phyloP scores from a whole-genome alignment of 768 basidiomycete species.

The Phylloporus scabripes region DNA sequence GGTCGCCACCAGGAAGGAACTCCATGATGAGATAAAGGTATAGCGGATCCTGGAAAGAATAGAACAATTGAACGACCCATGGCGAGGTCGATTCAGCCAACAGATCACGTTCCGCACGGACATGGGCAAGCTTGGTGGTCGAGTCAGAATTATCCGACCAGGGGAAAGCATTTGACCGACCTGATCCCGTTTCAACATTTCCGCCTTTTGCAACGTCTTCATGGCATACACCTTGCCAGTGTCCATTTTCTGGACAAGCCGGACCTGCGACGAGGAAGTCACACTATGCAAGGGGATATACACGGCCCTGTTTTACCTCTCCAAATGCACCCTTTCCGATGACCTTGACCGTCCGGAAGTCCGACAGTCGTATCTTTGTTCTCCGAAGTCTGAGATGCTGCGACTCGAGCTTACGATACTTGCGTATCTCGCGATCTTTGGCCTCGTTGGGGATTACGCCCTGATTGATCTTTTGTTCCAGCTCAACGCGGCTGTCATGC shows the following conservation, averaged over 20 bases:
- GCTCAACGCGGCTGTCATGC: conserved; percentile 68
- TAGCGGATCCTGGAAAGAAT: conserved; percentile 94
- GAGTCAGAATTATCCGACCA: conserved; percentile 5
- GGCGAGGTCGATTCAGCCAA: conserved; percentile 93
- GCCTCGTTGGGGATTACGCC: conserved; percentile 68
- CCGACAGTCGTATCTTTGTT: conserved; percentile 87
- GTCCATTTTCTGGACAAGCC: conserved; percentile 94
- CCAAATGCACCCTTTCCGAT: conserved; percentile 99
- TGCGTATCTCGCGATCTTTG: conserved; percentile 83
- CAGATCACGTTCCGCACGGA: conserved; percentile 94
- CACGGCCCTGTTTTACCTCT: conserved; percentile 53
- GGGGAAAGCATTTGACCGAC: conserved; percentile 37
- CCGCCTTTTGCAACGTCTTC: conserved; percentile 97
- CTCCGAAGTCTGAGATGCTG: conserved; percentile 88
- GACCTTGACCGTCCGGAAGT: conserved; percentile 96
- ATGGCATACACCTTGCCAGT: conserved; percentile 98
- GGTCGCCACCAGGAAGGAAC: conserved; percentile 86
- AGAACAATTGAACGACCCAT: conserved; percentile 97
- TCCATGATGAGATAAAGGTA: conserved; percentile 99
- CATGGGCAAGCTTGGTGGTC: conserved; percentile 77
- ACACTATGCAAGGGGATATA: neutral
- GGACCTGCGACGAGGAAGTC: conserved; percentile 49
- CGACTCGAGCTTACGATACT: conserved; percentile 81
- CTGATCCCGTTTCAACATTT: conserved; percentile 99
- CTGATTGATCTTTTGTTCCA: conserved; percentile 81